Percentiles rank a stretch among this genome's conserved stretches.
These are phyloP conservation scores for Neonectria magnoliae DNA, from an alignment of 2,329 filamentous ascomycete species.

Conservation along the genomic window DNA sequence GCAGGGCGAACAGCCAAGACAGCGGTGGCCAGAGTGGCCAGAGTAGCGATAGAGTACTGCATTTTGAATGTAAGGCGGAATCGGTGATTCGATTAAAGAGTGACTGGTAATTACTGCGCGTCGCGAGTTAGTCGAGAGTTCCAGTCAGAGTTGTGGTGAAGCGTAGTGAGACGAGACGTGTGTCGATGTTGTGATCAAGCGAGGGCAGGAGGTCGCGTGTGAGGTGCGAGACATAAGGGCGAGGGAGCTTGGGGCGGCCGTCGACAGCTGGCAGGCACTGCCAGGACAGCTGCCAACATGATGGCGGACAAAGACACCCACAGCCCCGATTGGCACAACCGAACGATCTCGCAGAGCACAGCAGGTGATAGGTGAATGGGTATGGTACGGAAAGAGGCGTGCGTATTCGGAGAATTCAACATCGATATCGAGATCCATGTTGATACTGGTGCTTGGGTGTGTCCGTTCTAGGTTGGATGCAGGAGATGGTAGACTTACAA, in stretches of 20 bases:
- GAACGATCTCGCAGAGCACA: neutral
- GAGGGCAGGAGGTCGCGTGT: neutral
- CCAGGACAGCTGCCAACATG: neutral
- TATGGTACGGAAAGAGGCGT: neutral
- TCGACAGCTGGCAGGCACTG: neutral
- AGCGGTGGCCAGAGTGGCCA: conserved; percentile 44
- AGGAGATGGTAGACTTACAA: conserved; percentile 13
- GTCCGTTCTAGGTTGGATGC: neutral
- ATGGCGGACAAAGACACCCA: neutral
- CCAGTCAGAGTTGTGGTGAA: conserved; percentile 3
- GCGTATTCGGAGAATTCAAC: neutral
- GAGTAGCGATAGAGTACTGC: conserved; percentile 48
- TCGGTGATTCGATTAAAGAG: conserved; percentile 35
- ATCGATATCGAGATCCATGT: neutral
- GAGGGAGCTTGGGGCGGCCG: neutral
- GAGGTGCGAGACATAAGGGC: neutral
- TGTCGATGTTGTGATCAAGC: neutral
- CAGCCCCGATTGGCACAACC: neutral
- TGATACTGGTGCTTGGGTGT: neutral
- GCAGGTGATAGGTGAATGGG: neutral
- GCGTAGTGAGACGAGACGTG: neutral
- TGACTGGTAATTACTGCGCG: conserved; percentile 41
- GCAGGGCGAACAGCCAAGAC: conserved; percentile 45
- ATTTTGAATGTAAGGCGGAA: conserved; percentile 45
- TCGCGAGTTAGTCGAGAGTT: conserved; percentile 26